Conservation (phyloP, 257 asterid species). For the Jacaranda mimosifolia region DNA sequence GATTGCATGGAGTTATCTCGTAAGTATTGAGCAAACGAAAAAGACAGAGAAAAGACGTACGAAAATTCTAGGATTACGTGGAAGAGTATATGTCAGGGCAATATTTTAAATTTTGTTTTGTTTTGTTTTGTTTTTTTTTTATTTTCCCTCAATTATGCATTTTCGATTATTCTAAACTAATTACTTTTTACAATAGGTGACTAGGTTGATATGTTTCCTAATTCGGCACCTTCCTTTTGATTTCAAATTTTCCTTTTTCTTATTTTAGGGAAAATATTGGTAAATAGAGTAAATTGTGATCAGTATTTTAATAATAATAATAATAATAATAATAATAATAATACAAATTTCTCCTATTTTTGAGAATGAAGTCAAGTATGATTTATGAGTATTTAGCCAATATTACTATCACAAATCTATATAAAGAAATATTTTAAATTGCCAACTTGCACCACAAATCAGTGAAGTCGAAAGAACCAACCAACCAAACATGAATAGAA, state of each 20-base stretch:
- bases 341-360: neutral
- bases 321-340: too few species aligned
- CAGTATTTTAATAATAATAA: too few species aligned
- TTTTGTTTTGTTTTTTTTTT: too few species aligned
- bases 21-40: neutral
- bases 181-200: too few species aligned
- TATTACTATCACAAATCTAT: neutral
- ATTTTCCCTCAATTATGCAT: too few species aligned
- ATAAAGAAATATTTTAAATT: neutral
- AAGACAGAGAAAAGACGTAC: neutral
- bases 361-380: neutral
- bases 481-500: slow-evolving; percentile 2
- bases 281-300: too few species aligned
- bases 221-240: too few species aligned
- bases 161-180: too few species aligned
- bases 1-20: neutral
- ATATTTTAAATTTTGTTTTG: neutral
- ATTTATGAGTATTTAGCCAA: neutral
- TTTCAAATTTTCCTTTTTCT: too few species aligned
- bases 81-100: neutral
- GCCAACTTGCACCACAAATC: slow-evolving; percentile 13
- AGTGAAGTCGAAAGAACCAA: neutral
- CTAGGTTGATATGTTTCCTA: too few species aligned
- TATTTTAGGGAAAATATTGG: too few species aligned
- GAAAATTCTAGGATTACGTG: neutral